phyloP scores from a whole-genome alignment of 140 eudicot genomes.

The Ambrosia hybrid region DNA sequence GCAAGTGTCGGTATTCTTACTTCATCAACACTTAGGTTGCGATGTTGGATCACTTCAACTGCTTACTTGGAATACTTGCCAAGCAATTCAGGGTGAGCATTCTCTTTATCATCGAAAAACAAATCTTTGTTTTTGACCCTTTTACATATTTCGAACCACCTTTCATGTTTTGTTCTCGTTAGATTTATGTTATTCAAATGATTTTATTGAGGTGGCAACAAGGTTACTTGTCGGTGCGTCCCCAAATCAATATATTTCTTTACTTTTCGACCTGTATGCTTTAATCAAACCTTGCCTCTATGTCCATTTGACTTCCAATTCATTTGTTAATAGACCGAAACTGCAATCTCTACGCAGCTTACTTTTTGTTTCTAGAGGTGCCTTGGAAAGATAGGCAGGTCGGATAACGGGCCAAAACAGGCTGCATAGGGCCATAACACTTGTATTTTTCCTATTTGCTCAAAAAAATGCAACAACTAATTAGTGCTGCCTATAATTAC shows the following conservation, averaged over 20 bases:
- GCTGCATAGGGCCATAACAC: background rate
- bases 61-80: slow-evolving; percentile 77
- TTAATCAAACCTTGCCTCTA: too few relatives aligned
- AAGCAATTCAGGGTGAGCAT: slow-evolving; percentile 24
- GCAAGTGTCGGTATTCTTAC: slow-evolving; percentile 75
- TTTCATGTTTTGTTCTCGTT: too few relatives aligned
- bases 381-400: background rate
- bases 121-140: background rate
- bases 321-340: background rate
- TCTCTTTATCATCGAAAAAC: too few relatives aligned
- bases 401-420: background rate
- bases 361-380: too few relatives aligned
- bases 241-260: background rate
- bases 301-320: background rate
- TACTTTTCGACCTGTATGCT: too few relatives aligned
- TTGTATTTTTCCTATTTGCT: background rate
- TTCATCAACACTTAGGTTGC: slow-evolving; percentile 58
- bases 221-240: background rate
- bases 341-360: too few relatives aligned
- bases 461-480: background rate
- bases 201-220: too few relatives aligned
- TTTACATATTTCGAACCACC: background rate
- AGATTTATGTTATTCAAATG: background rate
- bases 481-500: background rate
- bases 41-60: slow-evolving; percentile 62